Evolutionary conservation across 176 grass and related monocot species (phyloP), one percentile per base, ranked within the genome.

Genomic region (Bonia amplexicaulis): DNA sequence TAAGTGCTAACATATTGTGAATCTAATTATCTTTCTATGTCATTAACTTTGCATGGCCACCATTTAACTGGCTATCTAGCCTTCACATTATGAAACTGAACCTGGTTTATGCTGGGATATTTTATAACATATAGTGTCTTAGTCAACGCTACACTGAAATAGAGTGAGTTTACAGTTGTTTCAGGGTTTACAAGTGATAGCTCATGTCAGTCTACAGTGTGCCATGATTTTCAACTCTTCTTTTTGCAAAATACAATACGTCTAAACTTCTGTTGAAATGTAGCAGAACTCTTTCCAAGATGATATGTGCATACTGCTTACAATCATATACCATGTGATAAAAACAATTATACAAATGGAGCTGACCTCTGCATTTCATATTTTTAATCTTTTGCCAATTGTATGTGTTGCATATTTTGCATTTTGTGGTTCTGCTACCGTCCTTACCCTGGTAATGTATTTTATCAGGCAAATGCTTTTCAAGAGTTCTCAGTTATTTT

Each of bases 101-200:
- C 40, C 26, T 83, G 5, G 8, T 63, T 12, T 45, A 17, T 58
- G 49, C 73, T 72, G 13, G 7, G 37, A 57, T 62, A 58, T 69
- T 33, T 66, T 88, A 61, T 57, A 15, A 71, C 47, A 47, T 84
- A 39, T 64, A 20, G 13, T 84, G 47, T 26, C 25, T 78, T 55
- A 19, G 41, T 49, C 27, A 17, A 59, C 76, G 42, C 29, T 77
- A 54, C 33, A 12, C 49, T 61, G 26, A 51, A n/a, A 19, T 12
- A 5, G 14, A 61, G 51, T 10, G 4, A 58, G 44, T 64, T 20
- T 80, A 70, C 51, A 70, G 53, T 27, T 86, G 9, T 71, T 72
- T 86, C 44, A 22, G 52, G 26, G 39, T 59, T 61, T 49, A 59
- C 13, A 7, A 62, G n/a, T 6, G 53, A 22, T 74, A 74, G 49